Evolutionary conservation across 2,329 filamentous ascomycete species (phyloP).

Genomic region (Phaeosphaeriaceae sp.): DNA sequence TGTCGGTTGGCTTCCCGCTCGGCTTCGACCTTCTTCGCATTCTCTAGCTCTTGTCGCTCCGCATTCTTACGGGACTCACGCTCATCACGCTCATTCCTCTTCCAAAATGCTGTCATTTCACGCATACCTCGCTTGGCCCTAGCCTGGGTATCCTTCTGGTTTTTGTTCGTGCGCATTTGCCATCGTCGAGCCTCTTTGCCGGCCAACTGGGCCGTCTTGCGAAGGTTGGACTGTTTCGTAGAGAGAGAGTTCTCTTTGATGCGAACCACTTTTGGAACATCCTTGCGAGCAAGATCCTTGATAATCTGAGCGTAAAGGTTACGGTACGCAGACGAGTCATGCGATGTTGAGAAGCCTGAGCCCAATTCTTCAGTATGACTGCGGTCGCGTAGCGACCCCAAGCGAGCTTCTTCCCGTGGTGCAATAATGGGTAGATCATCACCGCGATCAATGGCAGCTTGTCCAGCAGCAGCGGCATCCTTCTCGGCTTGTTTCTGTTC

Average conservation of each 20-base stretch:
- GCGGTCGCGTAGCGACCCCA: constrained; percentile 51
- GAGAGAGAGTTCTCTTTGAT: constrained; percentile 84
- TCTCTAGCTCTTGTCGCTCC: constrained; percentile 94
- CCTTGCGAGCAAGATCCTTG: constrained; percentile 91
- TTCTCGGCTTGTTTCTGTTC: constrained; percentile 73
- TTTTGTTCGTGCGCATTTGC: constrained; percentile 98
- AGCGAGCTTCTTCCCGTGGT: constrained; percentile 63
- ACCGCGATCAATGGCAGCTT: constrained; percentile 80
- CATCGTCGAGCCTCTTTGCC: constrained; percentile 97
- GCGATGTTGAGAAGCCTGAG: constrained; percentile 57
- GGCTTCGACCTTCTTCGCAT: constrained; percentile 94
- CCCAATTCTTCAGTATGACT: constrained; percentile 58
- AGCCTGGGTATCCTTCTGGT: constrained; percentile 95
- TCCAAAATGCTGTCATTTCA: constrained; percentile 99
- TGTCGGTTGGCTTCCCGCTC: constrained; percentile 97
- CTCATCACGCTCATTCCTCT: constrained; percentile 96
- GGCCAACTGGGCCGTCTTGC: constrained; percentile 95
- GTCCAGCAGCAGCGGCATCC: constrained; percentile 82
- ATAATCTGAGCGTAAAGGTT: constrained; percentile 98
- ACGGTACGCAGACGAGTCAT: constrained; percentile 90
- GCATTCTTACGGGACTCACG: constrained; percentile 92
- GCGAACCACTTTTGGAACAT: constrained; percentile 90
- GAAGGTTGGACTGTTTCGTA: constrained; percentile 91
- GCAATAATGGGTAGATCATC: constrained; percentile 71
- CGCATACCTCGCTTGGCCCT: constrained; percentile 97